A percentile compares a stretch with the other conserved stretches of the same genome.
These are phyloP conservation scores for Cytospora mali DNA, from an alignment of 2,329 filamentous ascomycete genomes.

Conservation along the genomic window DNA sequence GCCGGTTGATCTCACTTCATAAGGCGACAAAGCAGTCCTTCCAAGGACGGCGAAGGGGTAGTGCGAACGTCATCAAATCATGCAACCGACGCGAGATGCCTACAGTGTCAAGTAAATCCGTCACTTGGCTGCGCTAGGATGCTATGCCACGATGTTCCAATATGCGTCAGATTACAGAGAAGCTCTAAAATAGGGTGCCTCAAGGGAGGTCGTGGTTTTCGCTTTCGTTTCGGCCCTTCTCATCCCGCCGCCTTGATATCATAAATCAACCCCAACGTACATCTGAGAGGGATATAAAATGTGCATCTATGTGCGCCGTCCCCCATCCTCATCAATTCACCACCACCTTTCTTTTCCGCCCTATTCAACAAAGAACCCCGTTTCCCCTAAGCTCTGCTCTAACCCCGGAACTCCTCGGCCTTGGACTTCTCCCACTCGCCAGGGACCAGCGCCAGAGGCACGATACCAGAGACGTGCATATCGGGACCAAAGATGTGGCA, in stretches of 20 bases:
- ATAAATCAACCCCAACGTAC: slow-evolving; percentile 14
- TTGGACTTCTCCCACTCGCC: slow-evolving; percentile 66
- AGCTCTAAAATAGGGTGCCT: slow-evolving; percentile 28
- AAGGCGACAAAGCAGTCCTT: too few species aligned
- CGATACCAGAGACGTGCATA: slow-evolving; percentile 98
- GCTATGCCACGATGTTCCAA: slow-evolving; percentile 1
- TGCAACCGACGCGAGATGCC: too few species aligned
- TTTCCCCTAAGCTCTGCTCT: slow-evolving; percentile 36
- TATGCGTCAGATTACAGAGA: slow-evolving; percentile 23
- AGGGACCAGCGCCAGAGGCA: slow-evolving; percentile 80
- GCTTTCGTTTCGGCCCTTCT: slow-evolving; percentile 8
- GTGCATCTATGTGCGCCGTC: slow-evolving; percentile 28
- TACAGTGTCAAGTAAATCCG: too few species aligned
- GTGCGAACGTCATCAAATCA: too few species aligned
- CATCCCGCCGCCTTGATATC: slow-evolving; percentile 21
- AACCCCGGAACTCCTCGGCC: slow-evolving; percentile 63
- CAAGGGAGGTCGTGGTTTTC: slow-evolving; percentile 16
- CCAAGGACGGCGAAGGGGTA: too few species aligned
- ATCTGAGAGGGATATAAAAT: slow-evolving; percentile 30
- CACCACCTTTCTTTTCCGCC: slow-evolving; percentile 3
- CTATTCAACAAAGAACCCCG: slow-evolving; percentile 25
- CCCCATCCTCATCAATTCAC: slow-evolving; percentile 10
- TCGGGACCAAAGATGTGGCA: slow-evolving; percentile 69
- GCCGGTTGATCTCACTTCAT: neutral
- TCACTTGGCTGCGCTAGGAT: neutral